Conservation (phyloP, 176 grass and related monocot species). For the Alopecurus myosuroides region DNA sequence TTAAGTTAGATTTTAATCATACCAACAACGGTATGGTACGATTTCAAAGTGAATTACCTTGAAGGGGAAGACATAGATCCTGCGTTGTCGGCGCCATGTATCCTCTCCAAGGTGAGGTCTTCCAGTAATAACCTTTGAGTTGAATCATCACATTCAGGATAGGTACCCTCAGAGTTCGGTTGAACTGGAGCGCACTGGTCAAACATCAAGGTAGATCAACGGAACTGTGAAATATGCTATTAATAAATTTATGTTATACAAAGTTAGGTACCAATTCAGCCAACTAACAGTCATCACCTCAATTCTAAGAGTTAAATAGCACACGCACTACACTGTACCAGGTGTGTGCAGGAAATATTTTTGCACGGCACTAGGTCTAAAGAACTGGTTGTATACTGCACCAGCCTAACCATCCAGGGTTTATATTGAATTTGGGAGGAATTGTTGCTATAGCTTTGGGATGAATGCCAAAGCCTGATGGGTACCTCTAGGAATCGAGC, state of each 20-base stretch:
- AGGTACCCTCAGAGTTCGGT: neutral
- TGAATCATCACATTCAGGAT: constrained; percentile 11
- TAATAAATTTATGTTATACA: neutral
- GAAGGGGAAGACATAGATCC: constrained; percentile 16
- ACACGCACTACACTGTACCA: neutral
- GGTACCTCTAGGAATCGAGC: constrained; percentile 56
- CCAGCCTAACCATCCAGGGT: neutral
- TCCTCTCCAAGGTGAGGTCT: constrained; percentile 28
- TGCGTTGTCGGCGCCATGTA: neutral
- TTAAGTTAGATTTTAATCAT: neutral
- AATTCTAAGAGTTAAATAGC: neutral
- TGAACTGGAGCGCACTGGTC: neutral
- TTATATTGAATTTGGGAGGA: neutral
- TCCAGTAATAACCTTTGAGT: constrained; percentile 17
- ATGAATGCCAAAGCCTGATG: neutral
- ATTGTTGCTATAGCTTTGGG: neutral
- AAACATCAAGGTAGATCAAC: neutral
- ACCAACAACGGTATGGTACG: neutral
- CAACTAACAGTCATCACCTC: neutral
- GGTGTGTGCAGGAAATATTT: neutral
- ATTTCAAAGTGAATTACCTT: neutral
- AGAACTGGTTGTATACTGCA: neutral
- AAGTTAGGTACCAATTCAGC: neutral
- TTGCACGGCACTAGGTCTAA: neutral
- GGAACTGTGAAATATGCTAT: neutral